Evolutionary conservation across 768 basidiomycete genomes (phyloP).

Genomic region (Cyclocybe aegerita): DNA sequence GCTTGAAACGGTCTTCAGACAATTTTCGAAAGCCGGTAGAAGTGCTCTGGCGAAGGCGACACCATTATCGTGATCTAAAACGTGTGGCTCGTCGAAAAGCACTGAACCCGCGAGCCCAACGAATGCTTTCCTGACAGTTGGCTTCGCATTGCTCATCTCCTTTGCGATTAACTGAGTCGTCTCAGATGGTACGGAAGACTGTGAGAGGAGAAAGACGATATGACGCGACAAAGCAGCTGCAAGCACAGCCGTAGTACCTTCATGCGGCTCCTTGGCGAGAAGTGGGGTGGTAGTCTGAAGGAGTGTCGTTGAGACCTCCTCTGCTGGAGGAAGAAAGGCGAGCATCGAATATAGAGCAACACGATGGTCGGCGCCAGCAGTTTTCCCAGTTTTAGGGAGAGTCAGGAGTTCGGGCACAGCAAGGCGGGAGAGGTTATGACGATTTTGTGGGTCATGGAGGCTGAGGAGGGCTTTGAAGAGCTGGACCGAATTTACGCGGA

Average conservation of each 20-base stretch:
- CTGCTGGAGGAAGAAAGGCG: constrained; percentile 45
- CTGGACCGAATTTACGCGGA: constrained; percentile 53
- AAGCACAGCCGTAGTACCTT: constrained; percentile 57
- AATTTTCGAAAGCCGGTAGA: constrained; percentile 63
- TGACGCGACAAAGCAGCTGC: constrained; percentile 57
- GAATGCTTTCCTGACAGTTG: constrained; percentile 57
- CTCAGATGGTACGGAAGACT: constrained; percentile 43
- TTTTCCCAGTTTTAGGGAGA: constrained; percentile 84
- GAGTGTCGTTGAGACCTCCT: constrained; percentile 36
- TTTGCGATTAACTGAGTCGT: constrained; percentile 54
- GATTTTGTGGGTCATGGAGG: constrained; percentile 26
- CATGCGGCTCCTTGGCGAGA: constrained; percentile 76
- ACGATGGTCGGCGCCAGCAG: constrained; percentile 85
- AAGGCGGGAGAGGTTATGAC: constrained; percentile 37
- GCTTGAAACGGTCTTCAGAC: constrained; percentile 61
- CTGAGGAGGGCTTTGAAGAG: constrained; percentile 56
- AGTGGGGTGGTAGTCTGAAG: constrained; percentile 45
- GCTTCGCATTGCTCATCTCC: constrained; percentile 72
- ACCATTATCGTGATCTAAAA: constrained; percentile 41
- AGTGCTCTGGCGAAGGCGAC: constrained; percentile 53
- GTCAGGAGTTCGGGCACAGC: constrained; percentile 65
- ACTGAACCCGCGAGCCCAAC: constrained; percentile 57
- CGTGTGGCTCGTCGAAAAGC: constrained; percentile 49
- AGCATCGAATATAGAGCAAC: constrained; percentile 81
- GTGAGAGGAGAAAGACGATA: constrained; percentile 51